These are phyloP conservation scores for Fusarium haematococcum DNA, from an alignment of 2,329 filamentous ascomycete species.

Conservation along the genomic window DNA sequence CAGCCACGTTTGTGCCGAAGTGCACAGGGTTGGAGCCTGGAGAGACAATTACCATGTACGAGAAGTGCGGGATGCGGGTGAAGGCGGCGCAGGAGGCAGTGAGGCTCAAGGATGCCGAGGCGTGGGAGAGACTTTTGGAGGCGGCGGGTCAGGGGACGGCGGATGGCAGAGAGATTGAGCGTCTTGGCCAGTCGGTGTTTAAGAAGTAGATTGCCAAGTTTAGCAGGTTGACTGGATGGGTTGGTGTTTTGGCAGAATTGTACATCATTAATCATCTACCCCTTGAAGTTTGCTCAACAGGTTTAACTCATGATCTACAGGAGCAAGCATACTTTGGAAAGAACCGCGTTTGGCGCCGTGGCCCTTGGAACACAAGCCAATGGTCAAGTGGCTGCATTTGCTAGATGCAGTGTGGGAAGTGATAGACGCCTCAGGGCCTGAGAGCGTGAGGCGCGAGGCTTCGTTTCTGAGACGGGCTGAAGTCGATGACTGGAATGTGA, in stretches of 20 bases:
- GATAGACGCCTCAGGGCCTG: neutral
- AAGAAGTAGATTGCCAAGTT: slow-evolving; percentile 50
- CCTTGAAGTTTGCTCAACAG: neutral
- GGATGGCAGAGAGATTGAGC: slow-evolving; percentile 83
- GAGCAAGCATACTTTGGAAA: neutral
- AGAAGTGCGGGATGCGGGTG: slow-evolving; percentile 90
- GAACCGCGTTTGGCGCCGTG: slow-evolving; percentile 17
- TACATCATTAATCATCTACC: neutral
- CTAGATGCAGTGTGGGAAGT: neutral
- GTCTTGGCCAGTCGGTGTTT: slow-evolving; percentile 73
- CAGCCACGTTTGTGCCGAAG: slow-evolving; percentile 87
- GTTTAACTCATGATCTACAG: neutral
- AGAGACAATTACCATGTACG: slow-evolving; percentile 89
- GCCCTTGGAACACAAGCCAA: neutral
- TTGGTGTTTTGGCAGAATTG: slow-evolving; percentile 16
- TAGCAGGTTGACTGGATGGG: neutral
- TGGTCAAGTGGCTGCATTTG: slow-evolving; percentile 18
- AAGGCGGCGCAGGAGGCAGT: slow-evolving; percentile 94
- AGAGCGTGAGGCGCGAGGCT: slow-evolving; percentile 13
- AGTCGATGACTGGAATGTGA: slow-evolving; percentile 12
- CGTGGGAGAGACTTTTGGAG: slow-evolving; percentile 78
- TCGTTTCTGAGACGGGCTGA: slow-evolving; percentile 1
- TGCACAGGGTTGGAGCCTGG: slow-evolving; percentile 77
- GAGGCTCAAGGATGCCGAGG: slow-evolving; percentile 80
- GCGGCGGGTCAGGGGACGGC: slow-evolving; percentile 78